These are phyloP conservation scores for Amborella trichopoda DNA, from an alignment of 164 flowering plant genomes.

Conservation along the genomic window DNA sequence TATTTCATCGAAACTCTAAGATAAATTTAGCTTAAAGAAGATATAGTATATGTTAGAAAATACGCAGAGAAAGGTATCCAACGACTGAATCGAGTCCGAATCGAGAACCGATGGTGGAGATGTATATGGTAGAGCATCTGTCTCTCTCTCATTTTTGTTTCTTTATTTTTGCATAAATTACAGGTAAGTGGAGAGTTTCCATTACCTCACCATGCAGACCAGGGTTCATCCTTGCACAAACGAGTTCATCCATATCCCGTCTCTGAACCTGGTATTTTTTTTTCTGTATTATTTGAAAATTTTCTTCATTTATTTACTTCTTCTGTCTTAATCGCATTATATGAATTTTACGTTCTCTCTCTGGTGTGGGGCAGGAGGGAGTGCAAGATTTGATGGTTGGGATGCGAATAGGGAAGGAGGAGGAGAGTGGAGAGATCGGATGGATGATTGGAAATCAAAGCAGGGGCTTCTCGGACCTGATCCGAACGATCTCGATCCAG, in stretches of 20 bases:
- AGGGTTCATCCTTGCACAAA: conserved; percentile 66
- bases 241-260: conserved; percentile 74
- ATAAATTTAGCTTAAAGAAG: no score
- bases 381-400: conserved; percentile 51
- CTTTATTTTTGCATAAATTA: no score
- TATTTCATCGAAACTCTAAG: no score
- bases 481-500: conserved; percentile 51
- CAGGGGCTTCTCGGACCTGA: conserved; percentile 74
- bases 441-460: conserved; percentile 89
- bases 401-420: conserved; percentile 62
- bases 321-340: neutral
- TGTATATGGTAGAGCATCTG: no score
- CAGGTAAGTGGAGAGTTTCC: conserved; percentile 90
- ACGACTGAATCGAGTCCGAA: no score
- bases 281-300: neutral
- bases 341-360: neutral
- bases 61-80: conserved; percentile 2
- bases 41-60: no score
- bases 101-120: no score
- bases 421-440: conserved; percentile 76
- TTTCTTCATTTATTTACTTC: neutral
- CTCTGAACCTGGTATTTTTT: conserved; percentile 60
- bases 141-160: no score
- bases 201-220: conserved; percentile 33
- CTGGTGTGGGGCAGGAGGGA: conserved; percentile 51